Evolutionary conservation across 2,329 filamentous ascomycete species (phyloP).

Genomic region (Aspergillus ruber): DNA sequence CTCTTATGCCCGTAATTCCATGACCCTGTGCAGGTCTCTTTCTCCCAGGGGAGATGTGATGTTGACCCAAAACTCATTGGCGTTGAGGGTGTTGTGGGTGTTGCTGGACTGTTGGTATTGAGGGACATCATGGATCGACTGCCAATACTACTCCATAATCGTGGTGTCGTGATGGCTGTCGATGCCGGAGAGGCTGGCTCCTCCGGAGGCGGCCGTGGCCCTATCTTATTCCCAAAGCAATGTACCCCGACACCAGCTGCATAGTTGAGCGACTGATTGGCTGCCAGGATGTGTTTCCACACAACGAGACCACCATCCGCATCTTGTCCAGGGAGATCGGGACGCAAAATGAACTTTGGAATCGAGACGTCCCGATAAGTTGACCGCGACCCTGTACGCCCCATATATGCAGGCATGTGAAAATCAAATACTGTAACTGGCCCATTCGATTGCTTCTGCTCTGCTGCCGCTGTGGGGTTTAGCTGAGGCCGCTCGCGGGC

Average conservation of each 20-base stretch:
- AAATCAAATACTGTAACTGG: slow-evolving; percentile 36
- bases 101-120: slow-evolving; percentile 17
- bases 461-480: slow-evolving; percentile 5
- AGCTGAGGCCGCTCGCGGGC: slow-evolving; percentile 17
- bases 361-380: slow-evolving; percentile 23
- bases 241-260: slow-evolving; percentile 27
- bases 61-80: slow-evolving; percentile 22
- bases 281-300: slow-evolving; percentile 39
- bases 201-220: slow-evolving; percentile 18
- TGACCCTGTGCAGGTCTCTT: slow-evolving; percentile 38
- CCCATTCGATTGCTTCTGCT: slow-evolving; percentile 15
- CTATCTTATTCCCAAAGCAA: slow-evolving; percentile 23
- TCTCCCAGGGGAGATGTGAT: slow-evolving; percentile 31
- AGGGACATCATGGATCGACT: slow-evolving; percentile 22
- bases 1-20: slow-evolving; percentile 37
- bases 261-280: slow-evolving; percentile 35
- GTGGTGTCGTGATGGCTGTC: slow-evolving; percentile 22
- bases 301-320: slow-evolving; percentile 39
- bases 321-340: slow-evolving; percentile 38
- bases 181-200: slow-evolving; percentile 28
- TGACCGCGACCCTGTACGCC: slow-evolving; percentile 25
- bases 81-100: slow-evolving; percentile 26
- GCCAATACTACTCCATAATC: slow-evolving; percentile 30
- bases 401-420: slow-evolving; percentile 38
- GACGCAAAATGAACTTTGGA: slow-evolving; percentile 35